Evolutionary conservation across 2,329 filamentous ascomycete genomes (phyloP), one percentile per base, ranked within the genome.

Genomic region (Hypocrella siamensis): DNA sequence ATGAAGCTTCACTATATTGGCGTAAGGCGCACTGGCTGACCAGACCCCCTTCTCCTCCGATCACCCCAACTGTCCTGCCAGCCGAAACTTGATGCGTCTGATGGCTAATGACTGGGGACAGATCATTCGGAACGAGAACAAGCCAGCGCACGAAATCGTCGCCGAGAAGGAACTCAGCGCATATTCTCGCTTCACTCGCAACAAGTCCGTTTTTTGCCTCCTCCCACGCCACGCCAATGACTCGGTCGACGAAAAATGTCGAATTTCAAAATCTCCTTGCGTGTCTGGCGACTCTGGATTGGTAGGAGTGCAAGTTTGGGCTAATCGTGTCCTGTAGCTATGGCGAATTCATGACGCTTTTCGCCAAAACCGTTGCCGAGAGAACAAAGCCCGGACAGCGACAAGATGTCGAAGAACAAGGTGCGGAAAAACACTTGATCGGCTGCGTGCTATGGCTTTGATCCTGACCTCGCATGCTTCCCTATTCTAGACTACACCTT

Each of bases 1-100:
- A 88, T 88, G 82, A 88, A 86, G 73, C 63, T 90, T 56, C 69
- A 80, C 57, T 90, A 90, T 59, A 83, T 92, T 52, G 83, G 82
- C 47, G 83, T 90, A 75, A 35, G 35, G 19, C 41, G 37, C 31
- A 14, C 15, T 14, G 25, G 25, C 25, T 14, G 8, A 14, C n/a
- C 25, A 22, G n/a, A n/a, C n/a, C n/a, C n/a, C n/a, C n/a, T n/a
- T n/a, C n/a, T n/a, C n/a, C n/a, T n/a, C n/a, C n/a, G n/a, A n/a
- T n/a, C n/a, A n/a, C n/a, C n/a, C n/a, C n/a, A n/a, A n/a, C n/a
- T n/a, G n/a, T n/a, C n/a, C n/a, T n/a, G n/a, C n/a, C n/a, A n/a
- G n/a, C n/a, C n/a, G n/a, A n/a, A n/a, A n/a, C n/a, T n/a, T n/a
- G n/a, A n/a, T n/a, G n/a, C n/a, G n/a, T n/a, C n/a, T n/a, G n/a